Evolutionary conservation across 2,329 filamentous ascomycete genomes (phyloP).

Genomic region (Monosporascus sp.): DNA sequence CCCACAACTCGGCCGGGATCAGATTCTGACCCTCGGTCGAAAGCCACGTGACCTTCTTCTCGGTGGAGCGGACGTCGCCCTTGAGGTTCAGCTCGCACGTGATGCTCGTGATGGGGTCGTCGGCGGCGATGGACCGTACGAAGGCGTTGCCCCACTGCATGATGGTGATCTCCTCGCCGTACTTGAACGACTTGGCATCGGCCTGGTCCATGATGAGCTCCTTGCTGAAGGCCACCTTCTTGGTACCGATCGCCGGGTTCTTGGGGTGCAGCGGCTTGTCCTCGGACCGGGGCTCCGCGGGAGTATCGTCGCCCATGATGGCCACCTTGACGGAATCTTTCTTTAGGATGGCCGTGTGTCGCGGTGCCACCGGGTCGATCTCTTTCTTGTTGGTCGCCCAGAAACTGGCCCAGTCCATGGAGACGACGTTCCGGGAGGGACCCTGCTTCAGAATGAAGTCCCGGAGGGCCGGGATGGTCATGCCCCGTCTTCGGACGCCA

Average conservation of each 20-base stretch:
- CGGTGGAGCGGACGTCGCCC: conserved; percentile 90
- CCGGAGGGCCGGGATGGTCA: conserved; percentile 72
- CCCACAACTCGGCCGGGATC: conserved; percentile 78
- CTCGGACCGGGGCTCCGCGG: conserved; percentile 56
- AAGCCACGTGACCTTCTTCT: conserved; percentile 96
- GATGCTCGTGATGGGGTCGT: conserved; percentile 59
- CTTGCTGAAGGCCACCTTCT: conserved; percentile 76
- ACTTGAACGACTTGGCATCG: conserved; percentile 74
- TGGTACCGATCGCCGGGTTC: conserved; percentile 77
- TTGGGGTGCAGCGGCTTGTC: conserved; percentile 86
- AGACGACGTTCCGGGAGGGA: conserved; percentile 76
- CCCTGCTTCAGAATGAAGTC: conserved; percentile 84
- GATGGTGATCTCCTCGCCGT: conserved; percentile 86
- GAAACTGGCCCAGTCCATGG: conserved; percentile 75
- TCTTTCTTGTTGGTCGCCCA: conserved; percentile 76
- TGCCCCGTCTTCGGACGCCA: conserved; percentile 70
- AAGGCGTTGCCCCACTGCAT: conserved; percentile 96
- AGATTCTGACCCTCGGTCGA: conserved; percentile 70
- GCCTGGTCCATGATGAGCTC: conserved; percentile 79
- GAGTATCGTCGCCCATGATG: conserved; percentile 63
- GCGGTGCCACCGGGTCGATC: conserved; percentile 70
- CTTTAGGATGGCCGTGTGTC: conserved; percentile 67
- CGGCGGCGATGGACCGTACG: conserved; percentile 60
- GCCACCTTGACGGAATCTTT: conserved; percentile 67
- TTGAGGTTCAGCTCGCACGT: conserved; percentile 84